These are phyloP conservation scores for Suillus subaureus DNA, from an alignment of 768 basidiomycete species.

Conservation along the genomic window DNA sequence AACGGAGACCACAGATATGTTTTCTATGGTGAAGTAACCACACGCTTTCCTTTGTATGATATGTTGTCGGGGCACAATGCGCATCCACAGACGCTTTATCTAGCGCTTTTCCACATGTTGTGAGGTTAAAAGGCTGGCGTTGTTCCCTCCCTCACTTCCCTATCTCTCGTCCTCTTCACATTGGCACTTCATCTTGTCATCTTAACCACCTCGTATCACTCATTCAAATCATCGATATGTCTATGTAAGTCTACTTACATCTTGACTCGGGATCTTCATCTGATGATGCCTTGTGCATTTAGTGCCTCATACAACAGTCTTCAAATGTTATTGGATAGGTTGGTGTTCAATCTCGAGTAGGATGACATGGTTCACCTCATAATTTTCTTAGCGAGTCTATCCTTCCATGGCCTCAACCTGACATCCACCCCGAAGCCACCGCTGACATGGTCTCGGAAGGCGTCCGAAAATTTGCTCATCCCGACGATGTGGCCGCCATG, in stretches of 20 bases:
- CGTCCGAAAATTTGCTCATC: background rate
- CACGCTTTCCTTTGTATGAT: background rate
- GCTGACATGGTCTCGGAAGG: background rate
- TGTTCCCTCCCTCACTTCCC: background rate
- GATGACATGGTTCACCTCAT: background rate
- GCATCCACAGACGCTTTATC: background rate
- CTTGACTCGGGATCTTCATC: background rate
- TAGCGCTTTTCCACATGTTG: background rate
- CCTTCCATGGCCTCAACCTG: background rate
- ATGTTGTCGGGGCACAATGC: background rate
- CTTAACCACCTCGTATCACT: too few species aligned
- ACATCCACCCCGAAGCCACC: background rate
- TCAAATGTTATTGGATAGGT: background rate
- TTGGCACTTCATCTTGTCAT: background rate
- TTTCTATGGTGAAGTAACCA: background rate
- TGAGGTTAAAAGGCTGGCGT: background rate
- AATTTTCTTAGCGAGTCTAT: background rate
- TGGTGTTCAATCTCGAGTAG: background rate
- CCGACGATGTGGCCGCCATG: background rate
- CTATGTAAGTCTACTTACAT: background rate
- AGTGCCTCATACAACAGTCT: background rate
- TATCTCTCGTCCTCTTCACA: background rate
- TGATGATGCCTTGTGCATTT: background rate
- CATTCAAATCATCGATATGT: background rate
- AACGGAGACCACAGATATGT: background rate